A percentile compares a stretch with the other conserved stretches of the same genome.
phyloP scores from a whole-genome alignment of 768 basidiomycete genomes.

The Austroboletus eburneus region DNA sequence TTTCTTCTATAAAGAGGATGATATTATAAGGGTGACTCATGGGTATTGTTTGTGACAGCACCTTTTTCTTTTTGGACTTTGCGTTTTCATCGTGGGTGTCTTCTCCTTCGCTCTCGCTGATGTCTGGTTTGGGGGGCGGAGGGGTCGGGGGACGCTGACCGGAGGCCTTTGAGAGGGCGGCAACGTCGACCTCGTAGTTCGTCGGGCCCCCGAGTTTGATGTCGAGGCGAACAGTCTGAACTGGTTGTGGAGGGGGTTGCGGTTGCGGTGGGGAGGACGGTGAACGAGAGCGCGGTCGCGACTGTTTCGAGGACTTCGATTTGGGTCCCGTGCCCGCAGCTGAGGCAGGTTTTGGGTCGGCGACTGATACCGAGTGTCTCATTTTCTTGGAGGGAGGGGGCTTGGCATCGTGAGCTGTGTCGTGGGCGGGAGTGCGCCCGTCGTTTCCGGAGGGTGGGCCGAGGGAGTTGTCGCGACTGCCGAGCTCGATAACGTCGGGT shows the following conservation, averaged over 20 bases:
- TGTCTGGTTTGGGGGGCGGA: slow-evolving; percentile 42
- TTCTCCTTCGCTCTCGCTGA: slow-evolving; percentile 55
- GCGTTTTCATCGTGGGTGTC: slow-evolving; percentile 34
- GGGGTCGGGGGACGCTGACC: slow-evolving; percentile 66
- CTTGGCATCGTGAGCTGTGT: slow-evolving; percentile 18
- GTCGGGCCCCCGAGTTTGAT: slow-evolving; percentile 69
- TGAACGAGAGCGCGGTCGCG: slow-evolving; percentile 47
- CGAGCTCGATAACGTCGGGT: slow-evolving; percentile 27
- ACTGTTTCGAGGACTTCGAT: slow-evolving; percentile 48
- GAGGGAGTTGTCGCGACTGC: slow-evolving; percentile 30
- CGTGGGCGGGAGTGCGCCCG: slow-evolving; percentile 10
- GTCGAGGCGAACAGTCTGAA: slow-evolving; percentile 63
- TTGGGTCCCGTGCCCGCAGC: slow-evolving; percentile 38
- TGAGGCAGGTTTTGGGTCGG: slow-evolving; percentile 26
- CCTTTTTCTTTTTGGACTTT: slow-evolving; percentile 39
- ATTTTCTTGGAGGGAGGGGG: slow-evolving; percentile 30
- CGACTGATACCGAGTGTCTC: slow-evolving; percentile 22
- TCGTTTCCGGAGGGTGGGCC: slow-evolving; percentile 13
- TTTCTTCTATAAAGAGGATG: slow-evolving; percentile 38
- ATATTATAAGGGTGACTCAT: no score
- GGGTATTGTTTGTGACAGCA: no score
- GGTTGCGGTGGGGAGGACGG: slow-evolving; percentile 55
- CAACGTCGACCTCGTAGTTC: slow-evolving; percentile 71
- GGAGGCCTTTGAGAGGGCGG: slow-evolving; percentile 51
- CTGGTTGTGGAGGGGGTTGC: slow-evolving; percentile 42